A percentile compares a stretch with the other conserved stretches of the same genome.
Evolutionary conservation across 768 basidiomycete genomes (phyloP).

Genomic region (Mycena belliarum): DNA sequence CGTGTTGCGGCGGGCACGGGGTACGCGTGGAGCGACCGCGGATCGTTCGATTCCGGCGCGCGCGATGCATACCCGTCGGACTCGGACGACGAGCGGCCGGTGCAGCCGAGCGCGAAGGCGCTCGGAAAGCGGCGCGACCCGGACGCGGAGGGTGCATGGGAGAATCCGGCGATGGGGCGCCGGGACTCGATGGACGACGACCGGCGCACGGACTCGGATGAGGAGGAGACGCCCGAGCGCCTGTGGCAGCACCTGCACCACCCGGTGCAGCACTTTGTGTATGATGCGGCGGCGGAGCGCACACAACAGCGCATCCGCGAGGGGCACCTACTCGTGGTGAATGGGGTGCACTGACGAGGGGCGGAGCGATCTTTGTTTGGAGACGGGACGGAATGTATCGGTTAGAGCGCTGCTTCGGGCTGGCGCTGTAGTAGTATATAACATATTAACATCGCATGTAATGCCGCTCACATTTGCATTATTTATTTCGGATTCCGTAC

Average conservation of each 20-base stretch:
- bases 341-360: conserved; percentile 45
- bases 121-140: conserved; percentile 46
- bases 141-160: too few relatives aligned
- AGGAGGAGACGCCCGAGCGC: conserved; percentile 23
- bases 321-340: conserved; percentile 38
- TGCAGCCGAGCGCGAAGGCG: conserved; percentile 86
- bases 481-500: too few relatives aligned
- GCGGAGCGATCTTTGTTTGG: not conserved
- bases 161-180: too few relatives aligned
- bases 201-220: too few relatives aligned
- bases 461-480: conserved; percentile 13
- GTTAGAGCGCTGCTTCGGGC: not conserved
- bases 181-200: too few relatives aligned
- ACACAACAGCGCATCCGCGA: conserved; percentile 59
- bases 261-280: conserved; percentile 70
- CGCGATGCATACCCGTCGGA: not conserved
- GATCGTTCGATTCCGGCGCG: not conserved
- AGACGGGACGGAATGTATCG: not conserved
- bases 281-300: conserved; percentile 89
- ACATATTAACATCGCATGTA: conserved; percentile 16
- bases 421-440: conserved; percentile 11
- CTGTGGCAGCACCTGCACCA: conserved; percentile 39
- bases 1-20: not conserved
- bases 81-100: conserved; percentile 49
- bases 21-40: not conserved